A percentile compares a stretch with the other conserved stretches of the same genome.
Evolutionary conservation across 2,329 filamentous ascomycete genomes (phyloP).

Genomic region (Aspergillus brunneoviolaceus): DNA sequence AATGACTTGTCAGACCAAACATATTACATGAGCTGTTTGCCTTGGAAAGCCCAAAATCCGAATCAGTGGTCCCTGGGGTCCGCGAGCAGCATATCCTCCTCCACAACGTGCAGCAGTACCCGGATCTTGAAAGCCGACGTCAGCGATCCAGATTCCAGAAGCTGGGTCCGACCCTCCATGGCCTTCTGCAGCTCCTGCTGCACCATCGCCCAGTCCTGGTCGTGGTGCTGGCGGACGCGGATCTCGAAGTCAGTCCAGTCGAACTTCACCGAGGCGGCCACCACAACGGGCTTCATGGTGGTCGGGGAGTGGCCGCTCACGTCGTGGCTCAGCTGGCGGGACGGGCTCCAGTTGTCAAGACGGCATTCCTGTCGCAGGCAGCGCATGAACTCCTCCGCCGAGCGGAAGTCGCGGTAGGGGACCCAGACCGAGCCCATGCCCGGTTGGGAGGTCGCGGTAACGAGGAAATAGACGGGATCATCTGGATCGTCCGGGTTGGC

Average conservation of each 20-base stretch:
- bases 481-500: neutral
- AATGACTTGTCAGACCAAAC: neutral
- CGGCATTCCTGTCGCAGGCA: slow-evolving; percentile 18
- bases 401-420: slow-evolving; percentile 14
- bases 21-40: too few species aligned
- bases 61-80: neutral
- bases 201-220: slow-evolving; percentile 18
- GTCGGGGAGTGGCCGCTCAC: neutral
- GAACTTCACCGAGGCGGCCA: slow-evolving; percentile 22
- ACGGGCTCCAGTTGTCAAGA: slow-evolving; percentile 10
- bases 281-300: neutral
- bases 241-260: slow-evolving; percentile 23
- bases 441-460: slow-evolving; percentile 12
- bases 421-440: slow-evolving; percentile 20
- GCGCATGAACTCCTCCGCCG: slow-evolving; percentile 17
- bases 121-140: slow-evolving; percentile 13
- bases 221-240: slow-evolving; percentile 18
- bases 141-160: neutral
- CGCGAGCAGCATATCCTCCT: neutral
- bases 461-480: slow-evolving; percentile 18
- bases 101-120: slow-evolving; percentile 20
- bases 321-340: slow-evolving; percentile 13
- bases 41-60: neutral
- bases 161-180: slow-evolving; percentile 12
- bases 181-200: slow-evolving; percentile 15